Evolutionary conservation across 75 land plant genomes (phyloP).

Genomic region (Isoetes taiwanensis): DNA sequence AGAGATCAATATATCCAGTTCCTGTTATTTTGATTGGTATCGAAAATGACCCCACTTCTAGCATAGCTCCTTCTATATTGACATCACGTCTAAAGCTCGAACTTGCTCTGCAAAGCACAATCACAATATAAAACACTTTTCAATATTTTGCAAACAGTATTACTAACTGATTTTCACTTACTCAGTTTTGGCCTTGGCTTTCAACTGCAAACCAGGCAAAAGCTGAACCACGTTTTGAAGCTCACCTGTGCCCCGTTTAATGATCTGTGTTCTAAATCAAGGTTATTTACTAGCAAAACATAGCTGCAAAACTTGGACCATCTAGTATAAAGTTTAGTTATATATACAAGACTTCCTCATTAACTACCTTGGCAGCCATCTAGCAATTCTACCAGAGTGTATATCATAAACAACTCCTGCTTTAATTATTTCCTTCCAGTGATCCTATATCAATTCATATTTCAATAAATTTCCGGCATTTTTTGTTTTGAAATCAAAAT

Average conservation of each 20-base stretch:
- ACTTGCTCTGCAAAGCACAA: constrained; percentile 8
- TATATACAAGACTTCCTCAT: too few species aligned
- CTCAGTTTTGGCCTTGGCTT: constrained; percentile 49
- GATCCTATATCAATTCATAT: too few species aligned
- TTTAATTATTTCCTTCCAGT: too few species aligned
- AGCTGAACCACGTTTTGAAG: constrained; percentile 47
- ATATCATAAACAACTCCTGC: too few species aligned
- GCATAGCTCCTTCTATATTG: constrained; percentile 14
- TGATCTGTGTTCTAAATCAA: constrained; percentile 32
- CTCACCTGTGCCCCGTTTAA: constrained; percentile 36
- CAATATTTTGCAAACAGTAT: not conserved
- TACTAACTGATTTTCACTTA: constrained; percentile 36
- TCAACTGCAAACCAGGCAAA: constrained; percentile 44
- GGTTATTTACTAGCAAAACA: too few species aligned
- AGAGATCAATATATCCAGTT: constrained; percentile 24
- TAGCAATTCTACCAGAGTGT: too few species aligned
- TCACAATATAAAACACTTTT: not conserved
- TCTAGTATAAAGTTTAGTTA: too few species aligned
- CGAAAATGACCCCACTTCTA: constrained; percentile 8
- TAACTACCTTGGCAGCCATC: too few species aligned
- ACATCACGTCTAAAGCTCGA: constrained; percentile 14
- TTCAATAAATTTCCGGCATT: not conserved
- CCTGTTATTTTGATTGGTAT: constrained; percentile 22
- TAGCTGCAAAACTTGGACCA: too few species aligned
- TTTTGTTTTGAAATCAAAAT: not conserved